These are phyloP conservation scores for Toxoplasma gondii DNA, from an alignment of 169 alveolate species.

Conservation along the genomic window DNA sequence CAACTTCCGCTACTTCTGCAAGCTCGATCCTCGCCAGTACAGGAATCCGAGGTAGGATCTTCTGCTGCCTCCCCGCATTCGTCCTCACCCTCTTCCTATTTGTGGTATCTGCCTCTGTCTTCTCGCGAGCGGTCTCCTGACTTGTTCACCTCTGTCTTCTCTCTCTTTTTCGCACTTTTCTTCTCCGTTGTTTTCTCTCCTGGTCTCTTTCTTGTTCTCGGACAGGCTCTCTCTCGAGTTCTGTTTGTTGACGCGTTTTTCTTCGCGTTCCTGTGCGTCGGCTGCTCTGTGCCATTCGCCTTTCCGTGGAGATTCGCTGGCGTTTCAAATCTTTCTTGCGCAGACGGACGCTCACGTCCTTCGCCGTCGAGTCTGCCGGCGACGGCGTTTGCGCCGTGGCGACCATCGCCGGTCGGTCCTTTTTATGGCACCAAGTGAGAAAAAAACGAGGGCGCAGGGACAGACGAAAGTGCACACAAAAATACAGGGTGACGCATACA, in stretches of 20 bases:
- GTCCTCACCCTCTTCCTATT: neutral
- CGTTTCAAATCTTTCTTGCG: too few relatives aligned
- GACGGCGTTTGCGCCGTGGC: slow-evolving; percentile 14
- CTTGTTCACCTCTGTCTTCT: neutral
- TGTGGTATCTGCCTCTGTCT: neutral
- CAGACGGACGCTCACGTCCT: neutral
- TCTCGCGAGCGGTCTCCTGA: too few relatives aligned
- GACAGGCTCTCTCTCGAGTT: too few relatives aligned
- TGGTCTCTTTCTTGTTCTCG: neutral
- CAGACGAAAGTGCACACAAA: neutral
- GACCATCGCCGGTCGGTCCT: slow-evolving; percentile 65
- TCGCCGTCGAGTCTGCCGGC: neutral
- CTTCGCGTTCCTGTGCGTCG: too few relatives aligned
- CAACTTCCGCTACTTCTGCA: slow-evolving; percentile 90
- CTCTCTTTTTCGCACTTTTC: neutral
- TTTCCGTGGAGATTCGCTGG: too few relatives aligned
- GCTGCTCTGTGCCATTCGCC: too few relatives aligned
- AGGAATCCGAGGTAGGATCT: slow-evolving; percentile 22
- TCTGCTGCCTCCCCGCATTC: neutral
- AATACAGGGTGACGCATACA: too few relatives aligned
- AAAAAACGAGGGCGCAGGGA: neutral
- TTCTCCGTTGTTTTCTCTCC: neutral
- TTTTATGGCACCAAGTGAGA: slow-evolving; percentile 66
- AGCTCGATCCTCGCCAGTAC: slow-evolving; percentile 75
- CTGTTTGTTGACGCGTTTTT: too few relatives aligned